phyloP scores from a whole-genome alignment of 2,329 filamentous ascomycete species.

The Fusarium sp. region DNA sequence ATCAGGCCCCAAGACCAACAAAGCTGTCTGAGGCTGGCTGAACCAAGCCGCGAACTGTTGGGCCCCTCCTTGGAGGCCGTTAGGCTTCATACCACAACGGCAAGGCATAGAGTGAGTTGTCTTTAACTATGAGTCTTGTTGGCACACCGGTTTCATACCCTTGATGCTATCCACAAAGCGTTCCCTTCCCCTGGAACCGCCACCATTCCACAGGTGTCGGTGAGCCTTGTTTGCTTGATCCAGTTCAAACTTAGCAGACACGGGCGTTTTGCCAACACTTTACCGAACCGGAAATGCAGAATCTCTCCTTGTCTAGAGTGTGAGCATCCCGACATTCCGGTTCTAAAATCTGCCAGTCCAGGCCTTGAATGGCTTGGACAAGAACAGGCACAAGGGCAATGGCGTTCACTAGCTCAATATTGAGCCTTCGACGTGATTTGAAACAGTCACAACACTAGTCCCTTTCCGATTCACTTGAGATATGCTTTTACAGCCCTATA shows the following conservation, averaged over 20 bases:
- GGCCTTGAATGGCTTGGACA: background rate
- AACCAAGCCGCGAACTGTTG: no score
- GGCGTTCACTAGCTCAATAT: slow-evolving; percentile 21
- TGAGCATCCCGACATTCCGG: background rate
- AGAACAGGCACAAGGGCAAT: background rate
- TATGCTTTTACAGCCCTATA: slow-evolving; percentile 3
- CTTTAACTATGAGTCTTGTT: background rate
- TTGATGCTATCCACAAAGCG: no score
- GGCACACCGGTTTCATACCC: no score
- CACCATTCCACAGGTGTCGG: background rate
- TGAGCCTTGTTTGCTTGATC: background rate
- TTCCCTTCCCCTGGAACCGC: background rate
- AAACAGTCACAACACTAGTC: background rate
- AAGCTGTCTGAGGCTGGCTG: no score
- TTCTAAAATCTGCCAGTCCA: background rate
- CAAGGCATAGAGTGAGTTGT: no score
- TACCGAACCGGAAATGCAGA: background rate
- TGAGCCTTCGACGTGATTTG: background rate
- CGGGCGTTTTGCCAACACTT: background rate
- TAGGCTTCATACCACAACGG: no score
- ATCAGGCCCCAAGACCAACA: no score
- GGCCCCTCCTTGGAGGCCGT: no score
- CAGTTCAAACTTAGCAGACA: background rate
- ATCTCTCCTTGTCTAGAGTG: background rate
- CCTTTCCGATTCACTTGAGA: background rate